Evolutionary conservation across 805 yeast genomes (phyloP).

Genomic region (Millerago galiae): DNA sequence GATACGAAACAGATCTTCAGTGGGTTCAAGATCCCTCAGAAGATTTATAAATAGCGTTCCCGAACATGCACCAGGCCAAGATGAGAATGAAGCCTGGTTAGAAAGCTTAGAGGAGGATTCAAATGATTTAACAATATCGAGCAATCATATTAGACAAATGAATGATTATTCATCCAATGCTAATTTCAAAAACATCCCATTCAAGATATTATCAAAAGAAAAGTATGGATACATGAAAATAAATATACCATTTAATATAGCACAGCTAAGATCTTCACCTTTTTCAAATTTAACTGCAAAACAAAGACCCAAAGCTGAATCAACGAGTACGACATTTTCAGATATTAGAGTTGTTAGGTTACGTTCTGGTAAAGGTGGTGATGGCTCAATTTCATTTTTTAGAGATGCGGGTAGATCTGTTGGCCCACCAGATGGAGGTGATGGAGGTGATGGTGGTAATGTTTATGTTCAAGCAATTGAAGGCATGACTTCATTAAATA

Average conservation of each 20-base stretch:
- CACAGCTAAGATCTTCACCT: slow-evolving; percentile 27
- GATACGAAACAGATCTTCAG: too few relatives aligned
- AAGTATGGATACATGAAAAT: slow-evolving; percentile 9
- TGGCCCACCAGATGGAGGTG: slow-evolving; percentile 99
- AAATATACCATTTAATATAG: slow-evolving; percentile 9
- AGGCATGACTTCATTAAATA: slow-evolving; percentile 65
- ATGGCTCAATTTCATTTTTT: slow-evolving; percentile 79
- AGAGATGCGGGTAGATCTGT: slow-evolving; percentile 77
- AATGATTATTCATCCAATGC: slow-evolving; percentile 6
- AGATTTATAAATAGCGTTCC: slow-evolving; percentile 16
- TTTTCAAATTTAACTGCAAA: slow-evolving; percentile 30
- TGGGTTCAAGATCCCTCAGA: too few relatives aligned
- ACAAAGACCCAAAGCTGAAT: slow-evolving; percentile 38
- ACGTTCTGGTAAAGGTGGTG: slow-evolving; percentile 80
- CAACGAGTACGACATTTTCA: slow-evolving; percentile 35
- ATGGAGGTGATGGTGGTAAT: slow-evolving; percentile 92
- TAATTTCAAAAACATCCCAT: slow-evolving; percentile 1
- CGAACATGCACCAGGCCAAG: slow-evolving; percentile 35
- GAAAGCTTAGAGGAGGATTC: slow-evolving; percentile 14
- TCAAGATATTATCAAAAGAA: slow-evolving; percentile 2
- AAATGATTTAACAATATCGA: background rate
- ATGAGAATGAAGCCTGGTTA: slow-evolving; percentile 39
- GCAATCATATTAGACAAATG: background rate
- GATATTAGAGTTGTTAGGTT: slow-evolving; percentile 67
- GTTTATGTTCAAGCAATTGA: slow-evolving; percentile 77